Evolutionary conservation across 2,329 filamentous ascomycete genomes (phyloP), one percentile per base, ranked within the genome.

Genomic region (Colletotrichum navitas): DNA sequence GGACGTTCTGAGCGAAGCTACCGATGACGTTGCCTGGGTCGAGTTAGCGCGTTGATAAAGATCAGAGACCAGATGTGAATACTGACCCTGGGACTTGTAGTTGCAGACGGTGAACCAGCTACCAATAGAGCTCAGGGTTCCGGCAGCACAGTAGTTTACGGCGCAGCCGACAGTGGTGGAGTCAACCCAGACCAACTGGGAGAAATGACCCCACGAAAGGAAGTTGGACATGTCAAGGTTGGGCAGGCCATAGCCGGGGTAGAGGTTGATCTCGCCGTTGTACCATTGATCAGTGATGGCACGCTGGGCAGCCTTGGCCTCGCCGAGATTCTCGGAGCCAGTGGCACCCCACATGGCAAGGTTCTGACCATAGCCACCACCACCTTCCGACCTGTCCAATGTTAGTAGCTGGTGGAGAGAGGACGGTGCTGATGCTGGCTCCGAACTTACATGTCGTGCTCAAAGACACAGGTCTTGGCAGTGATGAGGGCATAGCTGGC

Each of bases 91-190:
- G 73, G 90, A 87, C 75, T 83, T 85, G 85, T 97, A 97, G 88
- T 97, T 95, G 91, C 94, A 97, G 77, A 97, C 94, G 39, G 93
- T 95, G 85, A 90, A 94, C 83, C 88, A 90, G n/a, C 90, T 83
- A 47, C 85, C 86, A 84, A 90, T 81, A 75, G 71, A 75, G 73
- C 80, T 81, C 74, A 89, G 81, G 43, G 83, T 87, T 68, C 87
- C 86, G 45, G 82, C 77, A 16, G 80, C 76, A 82, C 91, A 93
- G 79, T 95, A 91, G 63, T 90, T 88, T 82, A 94, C 93, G 81
- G 95, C 93, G 72, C 83, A 85, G 55, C 83, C 83, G 34, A 84
- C 78, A 72, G 78, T 78, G 59, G 75, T 77, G 56, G 81, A 76
- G 26, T 67, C 70, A 77, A 82, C 81, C 83, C 83, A 85, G 74